Conservation (phyloP, 2,329 filamentous ascomycete species). For the Plenodomus lindquistii region DNA sequence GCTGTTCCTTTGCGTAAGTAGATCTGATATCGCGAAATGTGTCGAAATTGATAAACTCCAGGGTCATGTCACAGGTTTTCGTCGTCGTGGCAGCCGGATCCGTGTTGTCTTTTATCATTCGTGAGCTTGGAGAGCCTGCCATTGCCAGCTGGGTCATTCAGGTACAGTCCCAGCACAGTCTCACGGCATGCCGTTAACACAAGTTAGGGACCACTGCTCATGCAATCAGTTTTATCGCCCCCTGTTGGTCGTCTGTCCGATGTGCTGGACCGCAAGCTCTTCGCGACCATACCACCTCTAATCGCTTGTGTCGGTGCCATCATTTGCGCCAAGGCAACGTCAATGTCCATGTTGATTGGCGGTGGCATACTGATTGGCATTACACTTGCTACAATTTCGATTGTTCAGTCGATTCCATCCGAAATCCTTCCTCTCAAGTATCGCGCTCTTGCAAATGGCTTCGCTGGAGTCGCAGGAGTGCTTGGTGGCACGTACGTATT, state of each 20-base stretch:
- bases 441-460: constrained; percentile 59
- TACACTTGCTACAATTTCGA: constrained; percentile 59
- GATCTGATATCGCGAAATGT: constrained; percentile 12
- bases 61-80: constrained; percentile 59
- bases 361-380: constrained; percentile 62
- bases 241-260: constrained; percentile 61
- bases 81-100: constrained; percentile 60
- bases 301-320: constrained; percentile 59
- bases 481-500: constrained; percentile 56
- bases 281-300: constrained; percentile 57
- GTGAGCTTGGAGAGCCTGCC: constrained; percentile 56
- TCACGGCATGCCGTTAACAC: not conserved
- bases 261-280: constrained; percentile 59
- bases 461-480: constrained; percentile 56
- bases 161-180: constrained; percentile 25
- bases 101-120: constrained; percentile 60
- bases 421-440: constrained; percentile 62
- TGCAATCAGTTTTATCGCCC: constrained; percentile 61
- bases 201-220: constrained; percentile 57
- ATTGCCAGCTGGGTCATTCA: constrained; percentile 62
- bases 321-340: constrained; percentile 58
- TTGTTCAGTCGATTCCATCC: constrained; percentile 60
- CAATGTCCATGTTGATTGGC: constrained; percentile 60
- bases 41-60: constrained; percentile 11
- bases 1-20: constrained; percentile 54